Base-by-base conservation (phyloP, 73 alveolate species). In the Stentor coeruleus region DNA sequence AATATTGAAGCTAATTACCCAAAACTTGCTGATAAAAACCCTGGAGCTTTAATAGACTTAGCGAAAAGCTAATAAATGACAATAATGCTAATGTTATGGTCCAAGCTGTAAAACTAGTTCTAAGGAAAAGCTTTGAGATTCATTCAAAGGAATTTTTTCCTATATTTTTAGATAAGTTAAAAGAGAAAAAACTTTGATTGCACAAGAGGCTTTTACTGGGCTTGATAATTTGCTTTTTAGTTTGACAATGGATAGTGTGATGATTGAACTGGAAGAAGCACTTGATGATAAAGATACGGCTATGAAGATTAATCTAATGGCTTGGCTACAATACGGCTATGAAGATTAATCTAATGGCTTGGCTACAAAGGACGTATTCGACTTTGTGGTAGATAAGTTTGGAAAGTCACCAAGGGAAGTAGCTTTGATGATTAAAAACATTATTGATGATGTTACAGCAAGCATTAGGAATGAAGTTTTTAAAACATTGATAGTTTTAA, bases 51-150 rank as follows among this genome's bases (percentile, higher is more conserved):
- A 14, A 11, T 60, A 28, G 80, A n/a, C 41, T 15, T n/a, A 14
- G 37, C 6, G 28, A 60, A 60, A 60, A 60, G 28, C 80, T 26
- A 11, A 35, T 60, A 6, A 60, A 60, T 11, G 80, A 60, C 41
- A 28, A n/a, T 60, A 60, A 60, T 38, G 80, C 28, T 6, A 60
- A 60, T 35, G 80, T 60, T 6, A 28, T 28, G 80, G 80, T 60
- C 37, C 41, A 35, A n/a, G 41, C 80, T 6, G 11, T 60, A 26
- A 60, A 60, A 35, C 20, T 20, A 20, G 66, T 49, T 49, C 20
- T 6, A 49, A 6, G 6, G 66, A 14, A 60, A 11, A 60, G 80
- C 59, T 28, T 60, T 60, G 80, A 28, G 41, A 60, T 6, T 49
- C 66, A 49, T 49, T 20, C 66, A 6, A 60, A 60, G 41, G 20